Conservation (phyloP, 2,329 filamentous ascomycete species). For the Arthrobotrys musiformis region DNA sequence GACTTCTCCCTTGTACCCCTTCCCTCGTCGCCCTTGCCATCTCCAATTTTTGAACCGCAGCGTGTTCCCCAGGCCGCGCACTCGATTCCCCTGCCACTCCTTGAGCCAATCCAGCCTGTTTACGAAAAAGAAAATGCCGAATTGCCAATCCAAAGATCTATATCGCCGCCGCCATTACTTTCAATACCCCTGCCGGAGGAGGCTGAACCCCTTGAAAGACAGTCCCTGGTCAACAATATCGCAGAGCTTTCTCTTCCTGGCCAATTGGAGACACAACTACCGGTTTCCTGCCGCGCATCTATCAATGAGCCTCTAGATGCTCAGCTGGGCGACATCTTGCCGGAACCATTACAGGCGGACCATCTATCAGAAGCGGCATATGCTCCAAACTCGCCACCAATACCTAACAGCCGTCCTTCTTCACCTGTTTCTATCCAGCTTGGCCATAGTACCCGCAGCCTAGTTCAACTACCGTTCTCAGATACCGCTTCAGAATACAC, state of each 20-base stretch:
- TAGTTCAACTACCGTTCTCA: conserved; percentile 2
- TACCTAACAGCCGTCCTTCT: background rate
- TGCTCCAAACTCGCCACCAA: background rate
- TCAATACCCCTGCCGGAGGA: background rate
- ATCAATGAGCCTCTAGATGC: background rate
- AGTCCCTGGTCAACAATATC: background rate
- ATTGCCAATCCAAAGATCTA: background rate
- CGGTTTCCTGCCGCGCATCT: conserved; percentile 8
- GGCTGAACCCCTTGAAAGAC: conserved; percentile 13
- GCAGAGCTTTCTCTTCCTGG: background rate
- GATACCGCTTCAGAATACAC: conserved; percentile 1
- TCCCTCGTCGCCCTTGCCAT: conserved; percentile 16
- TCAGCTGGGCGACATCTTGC: background rate
- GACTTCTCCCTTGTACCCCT: conserved; percentile 10
- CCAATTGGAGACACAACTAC: background rate
- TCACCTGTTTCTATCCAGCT: background rate
- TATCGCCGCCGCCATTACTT: background rate
- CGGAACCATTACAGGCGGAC: background rate
- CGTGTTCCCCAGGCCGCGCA: background rate
- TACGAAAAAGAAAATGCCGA: background rate
- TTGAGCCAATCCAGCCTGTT: background rate
- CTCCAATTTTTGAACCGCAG: background rate
- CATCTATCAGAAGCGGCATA: background rate
- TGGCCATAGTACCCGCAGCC: background rate
- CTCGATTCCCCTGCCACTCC: background rate